Conservation (phyloP, 2,329 filamentous ascomycete genomes). For the Fusarium mexicanum region DNA sequence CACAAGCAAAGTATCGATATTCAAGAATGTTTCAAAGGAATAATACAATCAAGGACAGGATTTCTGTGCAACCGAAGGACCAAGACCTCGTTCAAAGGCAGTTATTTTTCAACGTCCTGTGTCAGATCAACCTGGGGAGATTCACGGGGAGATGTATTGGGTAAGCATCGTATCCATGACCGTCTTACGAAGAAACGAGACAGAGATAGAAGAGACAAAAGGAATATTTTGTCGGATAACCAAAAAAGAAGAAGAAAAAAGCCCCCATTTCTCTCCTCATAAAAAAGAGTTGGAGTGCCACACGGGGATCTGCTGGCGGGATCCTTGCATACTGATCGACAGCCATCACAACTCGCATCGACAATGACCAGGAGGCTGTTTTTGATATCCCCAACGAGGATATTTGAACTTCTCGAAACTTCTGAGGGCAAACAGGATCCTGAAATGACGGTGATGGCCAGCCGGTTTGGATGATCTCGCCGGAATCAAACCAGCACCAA, state of each 20-base stretch:
- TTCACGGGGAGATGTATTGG: not conserved
- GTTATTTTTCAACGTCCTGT: constrained; percentile 7
- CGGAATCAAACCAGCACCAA: too few relatives aligned
- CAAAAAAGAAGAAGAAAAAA: not conserved
- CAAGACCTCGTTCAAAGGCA: constrained; percentile 11
- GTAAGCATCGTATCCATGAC: constrained; percentile 10
- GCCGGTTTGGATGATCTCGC: too few relatives aligned
- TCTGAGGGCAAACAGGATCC: not conserved
- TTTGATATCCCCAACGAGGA: not conserved
- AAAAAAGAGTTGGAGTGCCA: constrained; percentile 7
- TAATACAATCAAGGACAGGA: constrained; percentile 8
- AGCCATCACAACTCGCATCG: not conserved
- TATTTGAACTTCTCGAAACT: not conserved
- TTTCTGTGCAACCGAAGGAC: constrained; percentile 14
- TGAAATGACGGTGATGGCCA: not conserved
- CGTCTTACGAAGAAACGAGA: constrained; percentile 13
- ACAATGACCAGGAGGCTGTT: not conserved
- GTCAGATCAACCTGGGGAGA: constrained; percentile 2
- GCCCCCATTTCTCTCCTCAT: not conserved
- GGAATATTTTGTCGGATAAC: not conserved
- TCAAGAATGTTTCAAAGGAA: not conserved
- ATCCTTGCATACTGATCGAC: constrained; percentile 15
- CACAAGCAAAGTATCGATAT: constrained; percentile 7
- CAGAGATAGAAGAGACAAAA: not conserved
- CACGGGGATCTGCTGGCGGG: not conserved